Evolutionary conservation across 345 rosid genomes (phyloP), one percentile per base, ranked within the genome.

Genomic region (Heritiera littoralis): DNA sequence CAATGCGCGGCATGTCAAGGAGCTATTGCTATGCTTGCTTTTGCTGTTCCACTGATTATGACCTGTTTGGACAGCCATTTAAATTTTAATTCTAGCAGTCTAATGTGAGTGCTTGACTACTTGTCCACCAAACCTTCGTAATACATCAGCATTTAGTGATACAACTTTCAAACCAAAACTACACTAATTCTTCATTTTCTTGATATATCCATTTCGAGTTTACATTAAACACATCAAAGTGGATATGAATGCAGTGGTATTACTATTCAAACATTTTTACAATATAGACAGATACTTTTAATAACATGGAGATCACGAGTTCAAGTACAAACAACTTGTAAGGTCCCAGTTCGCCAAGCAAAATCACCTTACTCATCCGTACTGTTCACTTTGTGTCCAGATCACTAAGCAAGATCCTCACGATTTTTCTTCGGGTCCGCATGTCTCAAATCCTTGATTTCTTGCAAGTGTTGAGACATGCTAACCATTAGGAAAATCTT

Each of bases 1-100:
- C 75, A 76, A 71, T 75, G 80, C 75, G 18, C 32, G 7, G 66
- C 55, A 32, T 63, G 2, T 45, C 20, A 38, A 67, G 68, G 59
- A 54, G 32, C 55, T 68, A 48, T 30, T 23, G 40, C 13, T n/a
- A 56, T 73, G 18, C 32, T 20, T 45, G 17, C 79, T 67, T 51
- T 60, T 6, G 52, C 43, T 38, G 48, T 52, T 48, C 52, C 40
- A 40, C 30, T 72, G 63, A 76, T 77, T 81, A 40, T 65, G 14
- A 66, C 69, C 23, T 2, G 52, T 20, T 51, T 54, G 49, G 48
- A 17, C 20, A 59, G 45, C 40, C 38, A 60, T 20, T 59, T 20
- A 23, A 51, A 35, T 23, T 67, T 30, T 66, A 8, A 15, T 17
- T 68, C 49, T 14, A 41, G 51, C 54, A 32, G 32, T 46, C 74